phyloP scores from a whole-genome alignment of 192 early-diverging fungal species.

The Dissophora globulifera region DNA sequence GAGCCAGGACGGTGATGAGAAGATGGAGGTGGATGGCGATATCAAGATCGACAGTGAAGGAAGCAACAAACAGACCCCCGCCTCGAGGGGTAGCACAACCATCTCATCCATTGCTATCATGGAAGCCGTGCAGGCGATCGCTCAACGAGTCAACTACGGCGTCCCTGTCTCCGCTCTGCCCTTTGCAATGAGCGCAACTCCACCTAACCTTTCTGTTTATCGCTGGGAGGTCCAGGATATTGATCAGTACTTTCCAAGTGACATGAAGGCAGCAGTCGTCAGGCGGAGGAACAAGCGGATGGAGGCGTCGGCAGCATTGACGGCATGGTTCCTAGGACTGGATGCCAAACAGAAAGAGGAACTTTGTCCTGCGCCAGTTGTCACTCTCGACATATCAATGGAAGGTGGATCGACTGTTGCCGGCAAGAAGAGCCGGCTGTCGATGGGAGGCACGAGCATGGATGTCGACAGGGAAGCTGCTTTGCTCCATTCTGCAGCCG shows the following conservation, averaged over 20 bases:
- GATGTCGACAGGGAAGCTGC: constrained; percentile 16
- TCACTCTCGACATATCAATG: not conserved
- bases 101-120: constrained; percentile 31
- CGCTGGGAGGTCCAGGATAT: constrained; percentile 67
- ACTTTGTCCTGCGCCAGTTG: constrained; percentile 25
- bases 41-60: not conserved
- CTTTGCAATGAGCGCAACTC: constrained; percentile 5
- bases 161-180: constrained; percentile 29
- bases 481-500: not conserved
- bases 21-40: constrained; percentile 28
- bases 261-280: constrained; percentile 50
- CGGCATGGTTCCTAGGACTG: constrained; percentile 44
- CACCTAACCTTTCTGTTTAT: constrained; percentile 54
- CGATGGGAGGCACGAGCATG: constrained; percentile 14
- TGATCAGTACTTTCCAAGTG: constrained; percentile 50
- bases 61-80: not conserved
- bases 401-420: not conserved
- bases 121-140: constrained; percentile 39
- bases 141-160: constrained; percentile 46
- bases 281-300: constrained; percentile 51
- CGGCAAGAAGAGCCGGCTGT: constrained; percentile 1
- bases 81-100: constrained; percentile 4
- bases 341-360: constrained; percentile 38
- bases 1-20: not conserved
- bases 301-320: constrained; percentile 49